Conservation (phyloP, 352 stramenopile genomes). For the Aphanomyces stellatus region DNA sequence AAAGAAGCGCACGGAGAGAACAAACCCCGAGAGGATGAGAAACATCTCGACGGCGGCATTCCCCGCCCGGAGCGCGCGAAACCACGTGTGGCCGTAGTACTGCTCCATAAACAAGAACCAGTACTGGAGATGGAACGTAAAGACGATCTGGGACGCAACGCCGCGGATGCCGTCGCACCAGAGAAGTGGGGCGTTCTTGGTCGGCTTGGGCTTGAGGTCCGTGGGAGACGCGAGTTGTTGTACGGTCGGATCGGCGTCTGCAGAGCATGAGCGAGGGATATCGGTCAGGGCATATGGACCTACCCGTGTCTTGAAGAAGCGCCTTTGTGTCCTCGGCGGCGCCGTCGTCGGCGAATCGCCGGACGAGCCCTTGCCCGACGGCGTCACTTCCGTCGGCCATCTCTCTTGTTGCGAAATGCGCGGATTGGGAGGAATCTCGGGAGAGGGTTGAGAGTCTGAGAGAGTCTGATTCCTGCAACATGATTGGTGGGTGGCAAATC, state of each 20-base stretch:
- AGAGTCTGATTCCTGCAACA: too few species aligned
- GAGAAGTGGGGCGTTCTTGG: background rate
- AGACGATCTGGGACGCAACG: conserved; percentile 2
- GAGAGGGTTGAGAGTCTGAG: too few species aligned
- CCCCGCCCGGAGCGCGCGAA: background rate
- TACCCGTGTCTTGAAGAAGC: background rate
- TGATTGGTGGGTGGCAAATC: too few species aligned
- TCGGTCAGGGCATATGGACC: background rate
- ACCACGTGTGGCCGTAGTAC: background rate
- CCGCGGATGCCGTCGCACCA: conserved; percentile 8
- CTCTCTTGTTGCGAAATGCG: too few species aligned
- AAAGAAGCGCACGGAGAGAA: background rate
- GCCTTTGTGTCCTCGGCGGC: background rate
- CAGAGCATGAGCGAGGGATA: background rate
- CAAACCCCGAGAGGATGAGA: conserved; percentile 1
- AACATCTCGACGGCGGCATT: conserved; percentile 1
- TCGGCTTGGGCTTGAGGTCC: background rate
- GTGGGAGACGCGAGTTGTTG: too few species aligned
- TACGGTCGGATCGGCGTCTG: background rate
- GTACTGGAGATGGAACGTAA: background rate
- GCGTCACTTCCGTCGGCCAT: background rate
- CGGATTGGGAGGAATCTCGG: too few species aligned
- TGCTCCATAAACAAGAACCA: background rate
- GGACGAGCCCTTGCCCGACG: background rate
- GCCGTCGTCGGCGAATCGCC: background rate